Base-by-base conservation (phyloP, 164 flowering plant genomes). In the Kalanchoe fedtschenkoi region DNA sequence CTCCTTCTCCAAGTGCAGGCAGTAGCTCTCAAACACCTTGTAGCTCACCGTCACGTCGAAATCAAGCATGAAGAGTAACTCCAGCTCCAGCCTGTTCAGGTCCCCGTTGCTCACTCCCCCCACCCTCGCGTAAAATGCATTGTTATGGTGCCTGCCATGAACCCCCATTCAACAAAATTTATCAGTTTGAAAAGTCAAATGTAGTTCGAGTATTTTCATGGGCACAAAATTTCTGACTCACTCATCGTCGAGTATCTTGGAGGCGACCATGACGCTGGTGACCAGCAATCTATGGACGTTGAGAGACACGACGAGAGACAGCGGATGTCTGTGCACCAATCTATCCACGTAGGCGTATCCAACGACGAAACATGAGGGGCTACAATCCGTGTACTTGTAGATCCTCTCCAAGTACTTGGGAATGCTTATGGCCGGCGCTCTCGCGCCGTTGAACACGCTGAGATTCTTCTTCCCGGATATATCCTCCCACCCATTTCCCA, bases 221-320 rank as follows among this genome's bases (percentile, higher is more conserved):
- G n/a, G n/a, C n/a, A n/a, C n/a, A n/a, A n/a, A n/a, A n/a, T 47
- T 28, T 38, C 41, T 34, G 29, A 61, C 91, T 76, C 74, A 92
- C 98, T 63, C 85, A 69, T 93, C 98, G 53, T 93, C 98, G 2
- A 93, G 87, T 65, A 88, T 77, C 85, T 93, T 93, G 34, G 98
- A 76, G 28, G 98, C 98, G 44, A 93, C 78, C 97, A 93, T 82
- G 67, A 88, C 78, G 61, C 88, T 72, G 0, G 98, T 93, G 37
- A 93, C 83, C 11, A 93, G 80, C 77, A 93, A 60, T 37, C 98
- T 70, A 72, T 93, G 98, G 0, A 90, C 88, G 58, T 90, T 93
- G 72, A 90, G 77, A 1, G 96, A 85, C 0, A 83, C 47, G 19
- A 93, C 80, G 17, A 85, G 89, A 2, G 88, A 85, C 42, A 77